These are phyloP conservation scores for Heracleum sosnowskyi DNA, from an alignment of 129 eudicot genomes.

Conservation along the genomic window DNA sequence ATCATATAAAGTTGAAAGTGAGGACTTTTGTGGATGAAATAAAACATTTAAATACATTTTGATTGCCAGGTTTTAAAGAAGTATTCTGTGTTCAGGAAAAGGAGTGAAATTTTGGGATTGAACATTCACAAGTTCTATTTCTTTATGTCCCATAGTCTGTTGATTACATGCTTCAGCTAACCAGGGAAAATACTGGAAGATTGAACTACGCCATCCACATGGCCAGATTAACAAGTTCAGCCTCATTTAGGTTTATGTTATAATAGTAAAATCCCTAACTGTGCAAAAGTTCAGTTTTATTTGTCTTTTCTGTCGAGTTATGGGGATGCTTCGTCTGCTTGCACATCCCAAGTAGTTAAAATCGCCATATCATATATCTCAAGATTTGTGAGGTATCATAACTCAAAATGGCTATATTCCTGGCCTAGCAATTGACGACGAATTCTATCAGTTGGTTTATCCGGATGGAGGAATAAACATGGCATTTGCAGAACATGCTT, in stretches of 20 bases:
- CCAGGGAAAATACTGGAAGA: constrained; percentile 38
- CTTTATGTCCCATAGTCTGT: constrained; percentile 12
- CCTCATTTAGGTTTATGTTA: constrained; percentile 40
- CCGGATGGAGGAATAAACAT: constrained; percentile 4
- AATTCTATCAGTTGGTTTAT: constrained; percentile 33
- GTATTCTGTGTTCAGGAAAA: constrained; percentile 38
- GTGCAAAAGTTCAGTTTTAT: too few relatives aligned
- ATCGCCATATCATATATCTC: constrained; percentile 35
- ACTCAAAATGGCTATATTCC: constrained; percentile 80
- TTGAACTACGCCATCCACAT: constrained; percentile 30
- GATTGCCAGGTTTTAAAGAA: constrained; percentile 41
- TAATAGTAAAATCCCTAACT: neutral
- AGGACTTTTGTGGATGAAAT: constrained; percentile 22
- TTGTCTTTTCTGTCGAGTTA: neutral
- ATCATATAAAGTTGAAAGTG: constrained; percentile 38
- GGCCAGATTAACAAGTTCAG: constrained; percentile 22
- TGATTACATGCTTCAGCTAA: constrained; percentile 47
- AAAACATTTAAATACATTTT: constrained; percentile 25
- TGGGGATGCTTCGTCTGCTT: neutral
- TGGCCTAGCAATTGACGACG: constrained; percentile 48
- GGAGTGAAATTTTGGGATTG: constrained; percentile 35
- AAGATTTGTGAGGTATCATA: constrained; percentile 37
- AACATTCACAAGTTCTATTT: constrained; percentile 33
- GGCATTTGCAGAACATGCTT: constrained; percentile 10
- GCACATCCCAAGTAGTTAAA: neutral